Evolutionary conservation across 2,329 filamentous ascomycete species (phyloP).

Genomic region (Fusarium verrucosum): DNA sequence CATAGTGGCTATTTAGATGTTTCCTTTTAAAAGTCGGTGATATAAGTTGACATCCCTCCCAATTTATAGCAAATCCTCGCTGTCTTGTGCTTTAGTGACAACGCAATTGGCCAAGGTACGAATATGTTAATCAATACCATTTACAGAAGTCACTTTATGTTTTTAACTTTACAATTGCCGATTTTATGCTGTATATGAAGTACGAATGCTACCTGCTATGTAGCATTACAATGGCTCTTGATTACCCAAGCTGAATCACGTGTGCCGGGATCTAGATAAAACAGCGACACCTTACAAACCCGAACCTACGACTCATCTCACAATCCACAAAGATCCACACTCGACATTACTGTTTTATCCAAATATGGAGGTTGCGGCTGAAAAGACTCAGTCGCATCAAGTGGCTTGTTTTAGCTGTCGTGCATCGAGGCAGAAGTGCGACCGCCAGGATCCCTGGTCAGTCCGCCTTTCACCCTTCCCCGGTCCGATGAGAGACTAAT

Average conservation of each 20-base stretch:
- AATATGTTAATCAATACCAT: too few species aligned
- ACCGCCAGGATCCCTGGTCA: constrained; percentile 19
- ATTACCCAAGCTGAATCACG: constrained; percentile 1
- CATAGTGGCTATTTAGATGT: too few species aligned
- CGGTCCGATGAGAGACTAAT: neutral
- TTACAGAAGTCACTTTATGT: too few species aligned
- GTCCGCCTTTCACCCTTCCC: neutral
- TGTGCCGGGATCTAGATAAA: constrained; percentile 19
- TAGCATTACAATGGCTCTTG: too few species aligned
- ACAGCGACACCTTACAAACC: constrained; percentile 17
- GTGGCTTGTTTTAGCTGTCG: constrained; percentile 23
- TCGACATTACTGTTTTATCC: neutral
- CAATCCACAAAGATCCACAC: neutral
- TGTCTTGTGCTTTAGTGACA: too few species aligned
- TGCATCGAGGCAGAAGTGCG: constrained; percentile 18
- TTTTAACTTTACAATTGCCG: too few species aligned
- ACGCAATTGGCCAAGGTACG: too few species aligned
- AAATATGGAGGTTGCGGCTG: constrained; percentile 1
- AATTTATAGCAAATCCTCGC: too few species aligned
- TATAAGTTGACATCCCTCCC: too few species aligned
- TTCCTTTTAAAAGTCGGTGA: too few species aligned
- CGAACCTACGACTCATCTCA: neutral
- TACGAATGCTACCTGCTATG: too few species aligned
- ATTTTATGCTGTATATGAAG: too few species aligned
- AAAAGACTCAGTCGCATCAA: constrained; percentile 9